Base-by-base conservation (phyloP, 1,284 basidiomycete genomes). In the Leccinum pallidistipes region DNA sequence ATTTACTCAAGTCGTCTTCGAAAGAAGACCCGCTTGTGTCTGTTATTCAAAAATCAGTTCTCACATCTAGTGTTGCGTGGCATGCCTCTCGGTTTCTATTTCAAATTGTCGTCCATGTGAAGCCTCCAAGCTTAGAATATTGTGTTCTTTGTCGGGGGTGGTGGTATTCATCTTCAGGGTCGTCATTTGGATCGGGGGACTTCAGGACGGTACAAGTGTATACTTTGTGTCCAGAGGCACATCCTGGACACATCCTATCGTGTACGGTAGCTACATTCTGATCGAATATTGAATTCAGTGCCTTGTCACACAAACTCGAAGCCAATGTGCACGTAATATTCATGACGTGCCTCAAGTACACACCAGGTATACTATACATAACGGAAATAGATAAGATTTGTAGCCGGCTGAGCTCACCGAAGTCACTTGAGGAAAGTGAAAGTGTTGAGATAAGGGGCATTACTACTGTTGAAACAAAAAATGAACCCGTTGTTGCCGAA, bases 1-100 rank as follows among this genome's bases (percentile, higher is more conserved):
- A 76, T 60, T 56, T 51, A 1, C 38, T 59, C 38, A 31, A 32
- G 49, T 51, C 47, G 55, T 56, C 49, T 31, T 57, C 51, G 16
- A 47, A 47, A 21, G 45, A 47, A 18, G 45, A 21, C 11, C 18
- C 43, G 43, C 18, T 45, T 45, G 43, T 50, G 27, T 51, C 49
- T 29, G 21, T 4, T 50, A 9, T 27, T n/a, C 0, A 29, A 29
- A 38, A 45, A 45, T 45, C 43, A 21, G 18, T 64, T 64, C 54
- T 61, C 58, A 64, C 36, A 29, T 53, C 10, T 45, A 49, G 51
- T 32, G 16, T 43, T 53, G 60, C 49, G 50, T 69, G 62, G 58
- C 60, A 60, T 51, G 47, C 3, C 43, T 32, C 49, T 53, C 18
- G 31, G 51, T 55, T 52, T 14, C 47, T 36, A n/a, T 52, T 62